A percentile compares a stretch with the other conserved stretches of the same genome.
These are phyloP conservation scores for Talaromyces liani DNA, from an alignment of 495 filamentous ascomycete genomes.

Conservation along the genomic window DNA sequence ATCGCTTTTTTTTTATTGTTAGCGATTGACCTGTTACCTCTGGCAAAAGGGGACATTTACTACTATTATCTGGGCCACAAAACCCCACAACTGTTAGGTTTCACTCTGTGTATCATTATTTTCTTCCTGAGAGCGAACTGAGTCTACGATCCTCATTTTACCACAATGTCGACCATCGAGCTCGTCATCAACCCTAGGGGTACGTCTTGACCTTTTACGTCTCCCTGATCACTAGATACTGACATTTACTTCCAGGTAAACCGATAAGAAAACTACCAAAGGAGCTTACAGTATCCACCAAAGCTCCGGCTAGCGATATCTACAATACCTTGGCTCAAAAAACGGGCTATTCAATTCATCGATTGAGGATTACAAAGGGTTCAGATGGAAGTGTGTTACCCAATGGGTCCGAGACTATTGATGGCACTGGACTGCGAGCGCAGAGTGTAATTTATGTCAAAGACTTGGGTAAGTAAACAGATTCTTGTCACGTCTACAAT, in stretches of 20 bases:
- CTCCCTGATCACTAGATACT: not conserved
- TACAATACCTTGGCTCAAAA: conserved; percentile 48
- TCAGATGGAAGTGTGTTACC: conserved; percentile 62
- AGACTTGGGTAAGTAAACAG: conserved; percentile 66
- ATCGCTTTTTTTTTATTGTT: not conserved
- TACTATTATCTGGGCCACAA: not conserved
- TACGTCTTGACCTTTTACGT: conserved; percentile 13
- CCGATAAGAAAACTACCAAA: conserved; percentile 67
- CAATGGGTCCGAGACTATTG: conserved; percentile 57
- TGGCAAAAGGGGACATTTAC: not conserved
- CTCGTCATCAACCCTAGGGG: conserved; percentile 34
- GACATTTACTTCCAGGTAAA: conserved; percentile 33
- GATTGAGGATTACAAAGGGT: conserved; percentile 62
- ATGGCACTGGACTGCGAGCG: conserved; percentile 57
- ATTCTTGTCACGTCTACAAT: not conserved
- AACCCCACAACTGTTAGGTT: not conserved
- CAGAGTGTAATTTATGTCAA: conserved; percentile 78
- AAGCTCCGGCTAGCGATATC: conserved; percentile 56
- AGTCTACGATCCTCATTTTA: not conserved
- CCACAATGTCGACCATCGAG: conserved; percentile 19
- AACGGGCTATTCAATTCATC: conserved; percentile 50
- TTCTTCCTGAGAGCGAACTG: not conserved
- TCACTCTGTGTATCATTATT: not conserved
- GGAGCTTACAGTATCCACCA: conserved; percentile 50
- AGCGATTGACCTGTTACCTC: not conserved